Evolutionary conservation across 1,284 basidiomycete species (phyloP), one percentile per base, ranked within the genome.

Genomic region (Irpex sp.): DNA sequence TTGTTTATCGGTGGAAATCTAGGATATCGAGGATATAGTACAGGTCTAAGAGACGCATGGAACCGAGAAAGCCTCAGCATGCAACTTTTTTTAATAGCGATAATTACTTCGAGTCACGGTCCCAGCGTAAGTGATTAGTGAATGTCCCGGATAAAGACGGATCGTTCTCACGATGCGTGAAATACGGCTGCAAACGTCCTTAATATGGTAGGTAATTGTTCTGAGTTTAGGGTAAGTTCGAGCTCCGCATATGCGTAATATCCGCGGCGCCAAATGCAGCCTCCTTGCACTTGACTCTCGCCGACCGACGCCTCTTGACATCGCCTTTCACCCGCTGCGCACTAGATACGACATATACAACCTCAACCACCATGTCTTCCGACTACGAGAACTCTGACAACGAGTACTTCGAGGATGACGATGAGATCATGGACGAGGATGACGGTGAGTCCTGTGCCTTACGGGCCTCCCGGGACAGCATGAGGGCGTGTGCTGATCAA

Each of bases 321-420:
- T 34, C 31, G 40, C 60, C 62, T 62, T 62, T 60, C 49, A 60
- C 54, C 17, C 44, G n/a, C 19, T 47, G 36, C 31, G 21, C 55
- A 34, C 1, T 26, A 19, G 36, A 19, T 1, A 40, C 57, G n/a
- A 3, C 34, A 59, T 6, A 8, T 11, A 17, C 40, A 36, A 34
- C 31, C 1, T 34, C 1, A 34, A 34, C 51, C 47, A 66, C 57
- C 66, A 91, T 91, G 88, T 86, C 85, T 57, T 89, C 89, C 64
- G 89, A 91, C 75, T 88, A 89, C 68, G 89, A 90, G 48, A 84
- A 83, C 72, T 91, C 87, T 9, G 88, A 91, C 73, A 77, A 73
- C 44, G 84, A 85, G 56, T 86, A 87, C 74, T 86, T 86, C 68
- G 86, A 86, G 65, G 86, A 83, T 51, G 82, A 84, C 70, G 88